These are phyloP conservation scores for Backusella westeae DNA, from an alignment of 192 early-diverging fungal genomes.

Conservation along the genomic window DNA sequence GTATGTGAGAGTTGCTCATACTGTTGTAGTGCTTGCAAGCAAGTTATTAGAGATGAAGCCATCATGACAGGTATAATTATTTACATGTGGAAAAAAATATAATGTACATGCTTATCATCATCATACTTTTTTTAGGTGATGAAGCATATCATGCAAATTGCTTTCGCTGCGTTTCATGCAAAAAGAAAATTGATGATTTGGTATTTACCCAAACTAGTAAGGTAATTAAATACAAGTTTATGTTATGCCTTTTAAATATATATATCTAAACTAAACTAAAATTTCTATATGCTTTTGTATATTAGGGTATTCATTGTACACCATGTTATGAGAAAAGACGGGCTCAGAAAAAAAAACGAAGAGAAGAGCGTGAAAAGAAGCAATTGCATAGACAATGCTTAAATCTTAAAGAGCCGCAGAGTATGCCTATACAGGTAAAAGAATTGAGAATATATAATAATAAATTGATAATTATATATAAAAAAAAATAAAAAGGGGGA, in stretches of 20 bases:
- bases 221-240: conserved; percentile 22
- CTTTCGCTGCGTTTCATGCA: conserved; percentile 74
- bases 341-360: conserved; percentile 53
- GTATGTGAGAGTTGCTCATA: conserved; percentile 84
- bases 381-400: not conserved
- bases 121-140: conserved; percentile 46
- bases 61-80: conserved; percentile 65
- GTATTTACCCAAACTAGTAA: conserved; percentile 80
- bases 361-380: conserved; percentile 36
- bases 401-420: conserved; percentile 3
- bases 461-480: not conserved
- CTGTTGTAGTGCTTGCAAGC: conserved; percentile 68
- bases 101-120: not conserved
- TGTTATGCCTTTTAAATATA: not conserved
- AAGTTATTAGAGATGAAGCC: conserved; percentile 75
- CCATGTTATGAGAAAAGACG: conserved; percentile 67
- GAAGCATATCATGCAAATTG: conserved; percentile 79
- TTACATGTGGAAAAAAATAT: not conserved
- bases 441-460: not conserved
- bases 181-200: conserved; percentile 69
- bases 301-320: conserved; percentile 72
- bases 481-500: not conserved
- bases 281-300: not conserved
- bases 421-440: conserved; percentile 3
- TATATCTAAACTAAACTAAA: not conserved